These are phyloP conservation scores for Torulaspora delbrueckii DNA, from an alignment of 805 yeast genomes.

Conservation along the genomic window DNA sequence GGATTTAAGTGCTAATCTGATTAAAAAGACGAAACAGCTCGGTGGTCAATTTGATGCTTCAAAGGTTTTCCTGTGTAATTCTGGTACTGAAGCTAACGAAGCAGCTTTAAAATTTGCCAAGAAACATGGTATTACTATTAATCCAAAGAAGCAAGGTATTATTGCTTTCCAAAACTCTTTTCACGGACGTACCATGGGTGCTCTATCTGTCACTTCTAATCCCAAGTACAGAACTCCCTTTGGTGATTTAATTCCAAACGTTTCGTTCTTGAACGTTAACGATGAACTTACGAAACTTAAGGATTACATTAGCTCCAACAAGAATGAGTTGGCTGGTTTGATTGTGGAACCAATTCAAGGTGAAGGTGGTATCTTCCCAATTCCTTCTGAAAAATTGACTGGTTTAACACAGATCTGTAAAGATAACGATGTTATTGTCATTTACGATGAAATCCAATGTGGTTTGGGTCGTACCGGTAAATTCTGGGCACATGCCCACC, in stretches of 20 bases:
- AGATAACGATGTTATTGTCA: slow-evolving; percentile 66
- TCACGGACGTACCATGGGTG: slow-evolving; percentile 95
- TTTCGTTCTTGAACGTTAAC: slow-evolving; percentile 40
- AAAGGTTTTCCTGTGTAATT: slow-evolving; percentile 63
- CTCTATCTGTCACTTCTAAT: slow-evolving; percentile 87
- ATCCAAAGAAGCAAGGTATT: slow-evolving; percentile 61
- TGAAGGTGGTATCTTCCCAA: slow-evolving; percentile 87
- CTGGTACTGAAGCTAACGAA: slow-evolving; percentile 79
- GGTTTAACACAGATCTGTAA: slow-evolving; percentile 63
- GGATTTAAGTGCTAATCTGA: slow-evolving; percentile 64
- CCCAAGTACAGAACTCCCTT: slow-evolving; percentile 91
- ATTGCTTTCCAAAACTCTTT: slow-evolving; percentile 86
- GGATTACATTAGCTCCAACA: slow-evolving; percentile 18
- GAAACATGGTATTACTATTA: slow-evolving; percentile 61
- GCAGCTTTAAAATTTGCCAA: slow-evolving; percentile 77
- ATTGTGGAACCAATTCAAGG: slow-evolving; percentile 98
- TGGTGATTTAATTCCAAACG: slow-evolving; percentile 88
- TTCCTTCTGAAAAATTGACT: slow-evolving; percentile 57
- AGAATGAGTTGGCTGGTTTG: slow-evolving; percentile 66
- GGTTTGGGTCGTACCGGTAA: slow-evolving; percentile 91
- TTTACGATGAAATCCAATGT: slow-evolving; percentile 95
- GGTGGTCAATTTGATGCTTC: slow-evolving; percentile 84
- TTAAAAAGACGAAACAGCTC: slow-evolving; percentile 58
- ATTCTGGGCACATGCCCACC: slow-evolving; percentile 83
- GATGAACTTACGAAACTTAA: slow-evolving; percentile 32